Conservation (phyloP, 768 basidiomycete genomes). For the Pleurotus giganteus region DNA sequence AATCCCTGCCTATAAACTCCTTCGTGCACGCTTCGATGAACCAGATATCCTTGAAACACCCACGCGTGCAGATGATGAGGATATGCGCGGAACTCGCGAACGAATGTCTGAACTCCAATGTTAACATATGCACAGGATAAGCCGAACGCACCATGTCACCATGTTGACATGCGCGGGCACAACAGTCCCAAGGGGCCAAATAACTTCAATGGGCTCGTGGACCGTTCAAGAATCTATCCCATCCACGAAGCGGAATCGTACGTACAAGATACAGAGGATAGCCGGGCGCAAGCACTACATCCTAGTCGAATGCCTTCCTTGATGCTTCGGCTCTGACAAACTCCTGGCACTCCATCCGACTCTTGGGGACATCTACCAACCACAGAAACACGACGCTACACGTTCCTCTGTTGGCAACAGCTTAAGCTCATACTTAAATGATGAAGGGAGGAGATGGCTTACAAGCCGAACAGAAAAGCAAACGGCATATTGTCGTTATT, state of each 20-base stretch:
- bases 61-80: too few species aligned
- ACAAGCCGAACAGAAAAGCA: constrained; percentile 70
- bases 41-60: too few species aligned
- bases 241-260: too few species aligned
- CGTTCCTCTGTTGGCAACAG: constrained; percentile 34
- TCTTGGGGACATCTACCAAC: constrained; percentile 64
- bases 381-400: constrained; percentile 58
- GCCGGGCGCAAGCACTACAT: neutral
- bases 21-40: too few species aligned
- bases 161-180: too few species aligned
- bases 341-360: constrained; percentile 57
- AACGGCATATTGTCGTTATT: constrained; percentile 79
- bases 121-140: too few species aligned
- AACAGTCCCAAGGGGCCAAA: neutral
- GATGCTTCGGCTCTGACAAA: constrained; percentile 56
- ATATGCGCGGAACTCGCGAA: too few species aligned
- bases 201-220: too few species aligned
- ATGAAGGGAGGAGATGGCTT: constrained; percentile 23
- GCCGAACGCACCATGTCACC: too few species aligned
- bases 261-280: neutral
- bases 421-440: neutral
- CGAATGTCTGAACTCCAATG: too few species aligned
- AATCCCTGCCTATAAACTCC: too few species aligned
- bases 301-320: constrained; percentile 28
- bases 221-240: too few species aligned